A percentile compares a stretch with the other conserved stretches of the same genome.
phyloP scores from a whole-genome alignment of 306 rosid genomes.

The Citrullus mucosospermus region DNA sequence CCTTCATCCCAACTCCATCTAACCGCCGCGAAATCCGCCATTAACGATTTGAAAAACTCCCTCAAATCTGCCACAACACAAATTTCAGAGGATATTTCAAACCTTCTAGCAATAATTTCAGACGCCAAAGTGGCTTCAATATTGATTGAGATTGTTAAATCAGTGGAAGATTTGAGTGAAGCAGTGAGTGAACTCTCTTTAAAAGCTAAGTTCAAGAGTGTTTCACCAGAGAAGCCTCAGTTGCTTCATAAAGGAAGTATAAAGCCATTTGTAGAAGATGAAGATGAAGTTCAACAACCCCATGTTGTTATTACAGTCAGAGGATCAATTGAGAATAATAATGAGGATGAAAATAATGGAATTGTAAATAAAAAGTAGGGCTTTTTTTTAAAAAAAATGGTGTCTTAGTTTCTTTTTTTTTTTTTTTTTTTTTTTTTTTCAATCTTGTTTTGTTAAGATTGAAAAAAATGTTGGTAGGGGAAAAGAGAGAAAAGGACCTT shows the following conservation, averaged over 20 bases:
- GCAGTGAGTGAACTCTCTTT: conserved; percentile 58
- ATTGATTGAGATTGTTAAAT: conserved; percentile 46
- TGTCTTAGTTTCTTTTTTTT: no score
- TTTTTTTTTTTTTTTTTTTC: not conserved
- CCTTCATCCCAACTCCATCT: conserved; percentile 30
- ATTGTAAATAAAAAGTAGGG: not conserved
- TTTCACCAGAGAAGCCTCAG: conserved; percentile 41
- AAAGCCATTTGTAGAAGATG: conserved; percentile 40
- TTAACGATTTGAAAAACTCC: conserved; percentile 39
- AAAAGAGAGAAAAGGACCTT: not conserved
- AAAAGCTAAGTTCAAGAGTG: conserved; percentile 41
- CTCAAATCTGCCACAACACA: conserved; percentile 27
- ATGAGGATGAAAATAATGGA: not conserved
- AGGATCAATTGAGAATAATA: not conserved
- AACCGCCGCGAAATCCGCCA: conserved; percentile 37
- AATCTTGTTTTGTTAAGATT: not conserved
- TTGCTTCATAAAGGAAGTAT: conserved; percentile 61
- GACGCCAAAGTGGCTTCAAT: conserved; percentile 49
- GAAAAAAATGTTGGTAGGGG: not conserved
- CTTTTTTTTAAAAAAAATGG: not conserved
- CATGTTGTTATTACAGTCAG: conserved; percentile 38
- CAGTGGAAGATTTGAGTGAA: conserved; percentile 45
- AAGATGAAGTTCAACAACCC: not conserved
- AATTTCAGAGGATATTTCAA: not conserved
- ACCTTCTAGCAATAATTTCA: conserved; percentile 43